These are phyloP conservation scores for Phytophthora fragariaefolia DNA, from an alignment of 352 stramenopile species.

Conservation along the genomic window DNA sequence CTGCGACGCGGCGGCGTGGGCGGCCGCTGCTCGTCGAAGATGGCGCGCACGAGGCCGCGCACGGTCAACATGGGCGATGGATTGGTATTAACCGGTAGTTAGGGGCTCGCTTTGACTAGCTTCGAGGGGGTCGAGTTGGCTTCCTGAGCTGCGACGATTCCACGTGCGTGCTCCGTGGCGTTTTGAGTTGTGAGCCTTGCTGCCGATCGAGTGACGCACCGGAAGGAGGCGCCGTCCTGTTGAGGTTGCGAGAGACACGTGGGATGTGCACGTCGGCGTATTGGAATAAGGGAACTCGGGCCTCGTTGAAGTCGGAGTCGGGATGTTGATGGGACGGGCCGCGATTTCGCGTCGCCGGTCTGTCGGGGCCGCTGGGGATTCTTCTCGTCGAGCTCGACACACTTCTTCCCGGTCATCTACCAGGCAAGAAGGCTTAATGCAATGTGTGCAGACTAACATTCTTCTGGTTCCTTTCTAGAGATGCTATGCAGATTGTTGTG, in stretches of 20 bases:
- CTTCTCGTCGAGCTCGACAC: too few relatives aligned
- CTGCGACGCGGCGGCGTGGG: conserved; percentile 11
- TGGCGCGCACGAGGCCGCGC: conserved; percentile 44
- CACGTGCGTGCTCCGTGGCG: conserved; percentile 3
- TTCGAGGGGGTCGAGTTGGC: neutral
- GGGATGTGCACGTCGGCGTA: neutral
- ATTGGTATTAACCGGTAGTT: conserved; percentile 7
- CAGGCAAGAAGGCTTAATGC: too few relatives aligned
- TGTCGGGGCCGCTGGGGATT: too few relatives aligned
- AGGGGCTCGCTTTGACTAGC: neutral
- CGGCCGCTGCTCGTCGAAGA: conserved; percentile 43
- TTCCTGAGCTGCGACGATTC: neutral
- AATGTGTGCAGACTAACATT: too few relatives aligned
- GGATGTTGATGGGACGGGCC: neutral
- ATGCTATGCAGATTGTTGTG: too few relatives aligned
- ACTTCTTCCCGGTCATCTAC: too few relatives aligned
- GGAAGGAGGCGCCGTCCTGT: conserved; percentile 13
- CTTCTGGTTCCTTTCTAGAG: too few relatives aligned
- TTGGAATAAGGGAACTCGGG: neutral
- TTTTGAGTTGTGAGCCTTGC: conserved; percentile 5
- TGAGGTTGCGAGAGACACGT: conserved; percentile 18
- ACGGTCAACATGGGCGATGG: conserved; percentile 32
- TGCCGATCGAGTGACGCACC: conserved; percentile 23
- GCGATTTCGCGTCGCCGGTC: neutral
- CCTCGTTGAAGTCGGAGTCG: neutral